These are phyloP conservation scores for Colletotrichum trifolii DNA, from an alignment of 2,329 filamentous ascomycete genomes.

Conservation along the genomic window DNA sequence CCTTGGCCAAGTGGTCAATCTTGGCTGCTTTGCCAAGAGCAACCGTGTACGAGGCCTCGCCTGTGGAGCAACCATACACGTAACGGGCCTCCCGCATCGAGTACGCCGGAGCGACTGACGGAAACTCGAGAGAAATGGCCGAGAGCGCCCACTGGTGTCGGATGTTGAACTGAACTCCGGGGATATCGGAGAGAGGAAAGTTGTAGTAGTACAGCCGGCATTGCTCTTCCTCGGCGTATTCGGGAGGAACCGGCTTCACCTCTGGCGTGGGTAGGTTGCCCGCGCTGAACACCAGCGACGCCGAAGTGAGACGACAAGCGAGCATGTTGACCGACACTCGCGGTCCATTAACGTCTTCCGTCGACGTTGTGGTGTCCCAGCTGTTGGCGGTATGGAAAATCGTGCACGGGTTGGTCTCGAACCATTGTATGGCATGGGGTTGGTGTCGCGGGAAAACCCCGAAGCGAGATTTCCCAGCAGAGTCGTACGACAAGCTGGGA, in stretches of 20 bases:
- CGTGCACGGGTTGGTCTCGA: conserved; percentile 73
- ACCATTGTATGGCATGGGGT: conserved; percentile 71
- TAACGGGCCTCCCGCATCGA: conserved; percentile 70
- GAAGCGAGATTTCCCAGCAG: conserved; percentile 67
- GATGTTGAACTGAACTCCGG: conserved; percentile 51
- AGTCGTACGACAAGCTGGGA: conserved; percentile 70
- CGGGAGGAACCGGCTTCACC: conserved; percentile 42
- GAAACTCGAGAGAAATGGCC: conserved; percentile 76
- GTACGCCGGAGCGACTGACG: conserved; percentile 63
- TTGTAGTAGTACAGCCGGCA: conserved; percentile 77
- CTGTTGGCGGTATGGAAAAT: conserved; percentile 80
- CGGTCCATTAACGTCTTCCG: conserved; percentile 23
- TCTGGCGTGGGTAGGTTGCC: conserved; percentile 69
- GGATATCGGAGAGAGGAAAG: conserved; percentile 57
- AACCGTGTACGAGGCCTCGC: conserved; percentile 65
- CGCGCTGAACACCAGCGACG: conserved; percentile 71
- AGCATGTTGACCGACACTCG: conserved; percentile 67
- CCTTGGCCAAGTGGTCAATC: conserved; percentile 73
- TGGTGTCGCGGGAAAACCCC: conserved; percentile 73
- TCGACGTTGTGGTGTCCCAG: conserved; percentile 63
- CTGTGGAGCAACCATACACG: conserved; percentile 75
- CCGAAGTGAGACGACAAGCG: conserved; percentile 74
- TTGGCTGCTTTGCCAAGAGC: conserved; percentile 73
- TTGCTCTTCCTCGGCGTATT: conserved; percentile 68
- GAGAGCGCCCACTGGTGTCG: conserved; percentile 73